Evolutionary conservation across 257 asterid species (phyloP), one percentile per base, ranked within the genome.

Genomic region (Nicotiana tomentosiformis): DNA sequence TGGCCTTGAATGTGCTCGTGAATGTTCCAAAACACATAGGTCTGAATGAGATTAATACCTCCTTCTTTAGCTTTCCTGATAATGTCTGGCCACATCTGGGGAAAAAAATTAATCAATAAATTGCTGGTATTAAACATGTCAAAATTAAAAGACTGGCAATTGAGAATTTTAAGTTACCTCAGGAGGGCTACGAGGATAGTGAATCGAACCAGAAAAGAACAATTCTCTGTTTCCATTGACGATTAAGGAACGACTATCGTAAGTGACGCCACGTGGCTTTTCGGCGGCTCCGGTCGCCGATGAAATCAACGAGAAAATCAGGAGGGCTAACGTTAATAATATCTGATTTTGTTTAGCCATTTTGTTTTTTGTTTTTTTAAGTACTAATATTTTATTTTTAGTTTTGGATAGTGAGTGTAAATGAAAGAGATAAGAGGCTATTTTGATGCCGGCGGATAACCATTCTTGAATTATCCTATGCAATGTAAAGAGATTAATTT

Each of bases 11-110:
- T 89, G 3, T 98, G 98, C 84, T 96, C 99, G 23, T 96, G 99
- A 84, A 90, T 65, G 86, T 96, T 96, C 99, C 99, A 96, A 60
- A 96, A 96, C 6, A 96, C 91, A 20, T 94, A 96, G 30, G 99
- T 96, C 82, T 92, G 97, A 55, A 96, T 86, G 33, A 93, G 43
- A 57, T 96, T 96, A 1, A 96, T 83, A 17, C 99, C 99, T 49
- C 95, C 97, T 61, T 90, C 87, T 66, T 94, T 96, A 14, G 98
- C 87, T 84, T 83, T 89, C 30, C 60, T 81, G 17, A 96, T 88
- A 68, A 96, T 87, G 3, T 91, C 93, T 33, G 91, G 91, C 99
- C 99, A 96, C 98, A 92, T 91, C 98, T 95, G 82, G 26, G 1
- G 1, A 11, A 37, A 80, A 20, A 39, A 85, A 43, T 37, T 32